These are phyloP conservation scores for Coemansia aciculifera DNA, from an alignment of 192 early-diverging fungal species.

Conservation along the genomic window DNA sequence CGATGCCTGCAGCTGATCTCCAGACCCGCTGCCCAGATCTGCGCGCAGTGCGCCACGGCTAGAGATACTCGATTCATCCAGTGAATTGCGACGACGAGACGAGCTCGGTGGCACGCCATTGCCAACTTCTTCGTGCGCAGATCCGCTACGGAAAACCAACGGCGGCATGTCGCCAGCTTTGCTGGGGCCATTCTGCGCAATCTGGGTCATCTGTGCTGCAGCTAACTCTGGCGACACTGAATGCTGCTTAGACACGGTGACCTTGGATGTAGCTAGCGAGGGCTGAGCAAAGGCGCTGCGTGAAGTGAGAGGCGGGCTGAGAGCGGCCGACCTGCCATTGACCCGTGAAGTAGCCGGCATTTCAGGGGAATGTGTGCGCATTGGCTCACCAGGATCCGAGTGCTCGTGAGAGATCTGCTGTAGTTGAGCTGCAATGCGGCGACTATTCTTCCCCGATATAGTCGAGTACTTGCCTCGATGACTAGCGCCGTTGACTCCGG, in stretches of 20 bases:
- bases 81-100: constrained; percentile 29
- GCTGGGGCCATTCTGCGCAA: neutral
- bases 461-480: constrained; percentile 13
- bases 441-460: constrained; percentile 15
- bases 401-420: neutral
- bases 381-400: neutral
- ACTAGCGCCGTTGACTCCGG: neutral
- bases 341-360: neutral
- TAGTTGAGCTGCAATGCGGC: constrained; percentile 6
- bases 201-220: neutral
- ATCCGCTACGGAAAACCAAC: constrained; percentile 25
- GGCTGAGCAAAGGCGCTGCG: constrained; percentile 33
- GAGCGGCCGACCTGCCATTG: neutral
- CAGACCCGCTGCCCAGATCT: neutral
- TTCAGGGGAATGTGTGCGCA: neutral
- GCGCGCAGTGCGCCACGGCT: constrained; percentile 7
- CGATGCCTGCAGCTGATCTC: neutral
- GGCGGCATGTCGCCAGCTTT: neutral
- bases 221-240: constrained; percentile 29
- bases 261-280: constrained; percentile 24
- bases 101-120: constrained; percentile 3
- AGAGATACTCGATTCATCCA: constrained; percentile 33
- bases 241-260: constrained; percentile 36
- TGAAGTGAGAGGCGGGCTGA: neutral
- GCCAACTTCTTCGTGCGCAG: constrained; percentile 8